phyloP scores from a whole-genome alignment of 805 yeast species.

The Monosporozyma aerobia region DNA sequence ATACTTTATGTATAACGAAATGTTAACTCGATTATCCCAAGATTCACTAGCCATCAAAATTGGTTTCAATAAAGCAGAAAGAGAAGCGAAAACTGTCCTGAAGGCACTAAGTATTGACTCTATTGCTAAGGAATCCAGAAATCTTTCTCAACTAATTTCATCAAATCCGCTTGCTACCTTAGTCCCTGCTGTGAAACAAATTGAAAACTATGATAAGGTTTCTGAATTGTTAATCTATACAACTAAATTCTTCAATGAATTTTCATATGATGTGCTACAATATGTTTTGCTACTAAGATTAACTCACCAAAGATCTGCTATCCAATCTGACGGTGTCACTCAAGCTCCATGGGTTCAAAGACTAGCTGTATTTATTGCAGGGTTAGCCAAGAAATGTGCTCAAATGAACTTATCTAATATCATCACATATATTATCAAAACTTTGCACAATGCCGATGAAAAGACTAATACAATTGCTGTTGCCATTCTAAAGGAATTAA shows the following conservation, averaged over 20 bases:
- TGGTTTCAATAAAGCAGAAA: slow-evolving; percentile 59
- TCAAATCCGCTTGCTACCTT: slow-evolving; percentile 75
- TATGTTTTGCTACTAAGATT: slow-evolving; percentile 63
- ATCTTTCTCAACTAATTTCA: slow-evolving; percentile 60
- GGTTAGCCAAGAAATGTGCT: slow-evolving; percentile 46
- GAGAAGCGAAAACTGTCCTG: slow-evolving; percentile 65
- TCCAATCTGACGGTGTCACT: slow-evolving; percentile 71
- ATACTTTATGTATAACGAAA: slow-evolving; percentile 74
- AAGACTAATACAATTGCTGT: slow-evolving; percentile 38
- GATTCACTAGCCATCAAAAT: slow-evolving; percentile 46
- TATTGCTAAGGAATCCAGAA: slow-evolving; percentile 60
- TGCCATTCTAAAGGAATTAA: slow-evolving; percentile 55
- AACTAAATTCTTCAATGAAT: slow-evolving; percentile 61
- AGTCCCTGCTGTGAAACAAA: slow-evolving; percentile 60
- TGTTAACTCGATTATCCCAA: slow-evolving; percentile 49
- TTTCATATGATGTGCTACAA: slow-evolving; percentile 81
- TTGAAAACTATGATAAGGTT: slow-evolving; percentile 87
- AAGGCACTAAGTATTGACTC: slow-evolving; percentile 79
- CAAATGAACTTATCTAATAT: slow-evolving; percentile 56
- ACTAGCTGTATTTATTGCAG: slow-evolving; percentile 68
- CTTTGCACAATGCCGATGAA: slow-evolving; percentile 46
- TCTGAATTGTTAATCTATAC: slow-evolving; percentile 70
- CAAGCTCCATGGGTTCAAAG: slow-evolving; percentile 83
- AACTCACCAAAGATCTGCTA: slow-evolving; percentile 54
- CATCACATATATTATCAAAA: slow-evolving; percentile 49